These are phyloP conservation scores for Symbiotaphrina buchneri DNA, from an alignment of 495 filamentous ascomycete species.

Conservation along the genomic window DNA sequence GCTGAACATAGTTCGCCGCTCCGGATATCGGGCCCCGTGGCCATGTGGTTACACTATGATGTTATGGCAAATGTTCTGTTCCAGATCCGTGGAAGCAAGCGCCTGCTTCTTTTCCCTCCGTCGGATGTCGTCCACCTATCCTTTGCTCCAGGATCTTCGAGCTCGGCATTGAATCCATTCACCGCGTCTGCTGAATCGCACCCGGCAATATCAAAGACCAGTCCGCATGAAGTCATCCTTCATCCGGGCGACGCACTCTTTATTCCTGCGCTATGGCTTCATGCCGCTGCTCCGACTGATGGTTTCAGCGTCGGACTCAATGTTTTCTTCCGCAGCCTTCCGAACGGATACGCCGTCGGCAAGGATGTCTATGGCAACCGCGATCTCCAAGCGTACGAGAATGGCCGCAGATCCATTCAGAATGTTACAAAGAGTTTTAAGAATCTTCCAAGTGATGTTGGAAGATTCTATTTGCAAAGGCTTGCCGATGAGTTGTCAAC, in stretches of 20 bases:
- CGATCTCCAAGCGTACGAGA: slow-evolving; percentile 69
- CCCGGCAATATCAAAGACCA: slow-evolving; percentile 25
- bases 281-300: slow-evolving; percentile 43
- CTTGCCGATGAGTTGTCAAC: slow-evolving; percentile 47
- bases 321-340: slow-evolving; percentile 58
- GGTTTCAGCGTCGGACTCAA: slow-evolving; percentile 57
- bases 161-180: slow-evolving; percentile 55
- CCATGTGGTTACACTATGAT: slow-evolving; percentile 88
- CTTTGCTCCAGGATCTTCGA: slow-evolving; percentile 57
- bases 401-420: slow-evolving; percentile 46
- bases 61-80: slow-evolving; percentile 82
- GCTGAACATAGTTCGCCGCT: slow-evolving; percentile 62
- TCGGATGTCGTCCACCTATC: slow-evolving; percentile 42
- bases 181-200: slow-evolving; percentile 13
- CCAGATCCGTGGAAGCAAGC: slow-evolving; percentile 50
- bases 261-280: slow-evolving; percentile 63
- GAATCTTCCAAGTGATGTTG: slow-evolving; percentile 38
- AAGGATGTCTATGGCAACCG: slow-evolving; percentile 76
- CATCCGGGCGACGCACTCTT: slow-evolving; percentile 54
- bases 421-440: slow-evolving; percentile 46
- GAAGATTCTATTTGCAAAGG: slow-evolving; percentile 52
- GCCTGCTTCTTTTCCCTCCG: slow-evolving; percentile 58
- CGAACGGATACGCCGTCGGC: slow-evolving; percentile 45
- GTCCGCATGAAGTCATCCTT: slow-evolving; percentile 43
- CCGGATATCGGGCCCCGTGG: slow-evolving; percentile 59